Conservation (phyloP, 306 rosid genomes). For the Dalbergia cochinchinensis region DNA sequence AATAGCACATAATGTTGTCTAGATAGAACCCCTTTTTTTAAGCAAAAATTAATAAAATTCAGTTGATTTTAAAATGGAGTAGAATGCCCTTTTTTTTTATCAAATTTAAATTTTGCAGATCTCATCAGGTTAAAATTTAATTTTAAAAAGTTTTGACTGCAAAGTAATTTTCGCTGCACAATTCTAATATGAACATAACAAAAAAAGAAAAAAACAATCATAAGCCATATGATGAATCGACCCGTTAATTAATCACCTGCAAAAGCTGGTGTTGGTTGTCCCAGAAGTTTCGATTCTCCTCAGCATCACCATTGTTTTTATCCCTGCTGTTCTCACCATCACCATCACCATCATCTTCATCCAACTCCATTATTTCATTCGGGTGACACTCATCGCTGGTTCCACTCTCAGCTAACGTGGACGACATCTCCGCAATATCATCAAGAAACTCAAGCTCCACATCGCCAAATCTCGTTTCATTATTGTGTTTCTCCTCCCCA, state of each 20-base stretch:
- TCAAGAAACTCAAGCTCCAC: conserved; percentile 72
- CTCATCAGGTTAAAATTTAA: not conserved
- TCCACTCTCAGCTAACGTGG: conserved; percentile 24
- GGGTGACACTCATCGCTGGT: conserved; percentile 46
- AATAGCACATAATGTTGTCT: not conserved
- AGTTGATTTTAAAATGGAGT: not conserved
- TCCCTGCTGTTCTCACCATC: conserved; percentile 36
- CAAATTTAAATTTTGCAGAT: not conserved
- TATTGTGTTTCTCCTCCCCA: not conserved
- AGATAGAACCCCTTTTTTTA: not conserved
- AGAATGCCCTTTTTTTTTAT: too few species aligned
- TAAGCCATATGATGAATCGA: too few species aligned
- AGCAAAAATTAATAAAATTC: not conserved
- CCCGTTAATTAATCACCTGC: conserved; percentile 51
- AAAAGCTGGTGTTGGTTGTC: conserved; percentile 72
- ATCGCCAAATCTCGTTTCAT: conserved; percentile 45
- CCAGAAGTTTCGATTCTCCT: conserved; percentile 66
- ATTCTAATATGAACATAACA: not conserved
- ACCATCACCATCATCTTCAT: conserved; percentile 54
- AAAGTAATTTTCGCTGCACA: not conserved
- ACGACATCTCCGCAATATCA: conserved; percentile 41
- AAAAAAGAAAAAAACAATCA: not conserved
- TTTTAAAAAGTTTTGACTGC: not conserved
- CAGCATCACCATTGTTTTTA: not conserved
- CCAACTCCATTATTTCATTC: conserved; percentile 47